Base-by-base conservation (phyloP, 352 stramenopile genomes). In the Pythium monospermum region DNA sequence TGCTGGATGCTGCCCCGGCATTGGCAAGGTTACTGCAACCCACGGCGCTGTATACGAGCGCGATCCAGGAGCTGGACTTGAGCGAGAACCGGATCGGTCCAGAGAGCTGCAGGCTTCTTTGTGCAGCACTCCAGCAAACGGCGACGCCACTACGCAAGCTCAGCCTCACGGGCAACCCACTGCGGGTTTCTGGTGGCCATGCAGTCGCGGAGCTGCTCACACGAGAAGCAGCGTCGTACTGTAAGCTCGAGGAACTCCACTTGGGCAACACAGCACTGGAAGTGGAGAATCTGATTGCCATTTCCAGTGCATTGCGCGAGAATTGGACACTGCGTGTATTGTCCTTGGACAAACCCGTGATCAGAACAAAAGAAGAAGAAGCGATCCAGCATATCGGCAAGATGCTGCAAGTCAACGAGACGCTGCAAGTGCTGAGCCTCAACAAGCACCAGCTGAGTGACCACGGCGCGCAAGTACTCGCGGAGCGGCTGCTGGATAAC, bases 391-490 rank as follows among this genome's bases (percentile, higher is more conserved):
- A 87, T 40, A 59, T 90, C 13, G 79, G 73, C 36, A 87, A 87
- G 54, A 84, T 84, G 68, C 60, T 90, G 39, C 76, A 87, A 51
- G 72, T 83, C n/a, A 87, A 90, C 48, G 48, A 63, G 19, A 73
- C 71, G 31, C 66, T 90, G 38, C 66, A 55, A 22, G 50, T 47
- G 43, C 60, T 90, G 27, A 90, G 76, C 50, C 53, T 90, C 28
- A 65, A 63, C 53, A 90, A 91, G 51, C 75, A 91, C 46, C 69
- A 82, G 41, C 73, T 91, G 44, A 82, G 75, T 21, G 80, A 91
- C 55, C 37, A 75, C 32, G 75, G 77, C 16, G 80, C 74, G 1
- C 71, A 87, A 42, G 77, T 89, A 32, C 66, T 91, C 11, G 80
- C 80, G 6, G 80, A 89, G 53, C 67, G 75, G 2, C 54, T 91